Evolutionary conservation across 2,329 filamentous ascomycete species (phyloP).

Genomic region (Ophidiomyces ophidiicola): DNA sequence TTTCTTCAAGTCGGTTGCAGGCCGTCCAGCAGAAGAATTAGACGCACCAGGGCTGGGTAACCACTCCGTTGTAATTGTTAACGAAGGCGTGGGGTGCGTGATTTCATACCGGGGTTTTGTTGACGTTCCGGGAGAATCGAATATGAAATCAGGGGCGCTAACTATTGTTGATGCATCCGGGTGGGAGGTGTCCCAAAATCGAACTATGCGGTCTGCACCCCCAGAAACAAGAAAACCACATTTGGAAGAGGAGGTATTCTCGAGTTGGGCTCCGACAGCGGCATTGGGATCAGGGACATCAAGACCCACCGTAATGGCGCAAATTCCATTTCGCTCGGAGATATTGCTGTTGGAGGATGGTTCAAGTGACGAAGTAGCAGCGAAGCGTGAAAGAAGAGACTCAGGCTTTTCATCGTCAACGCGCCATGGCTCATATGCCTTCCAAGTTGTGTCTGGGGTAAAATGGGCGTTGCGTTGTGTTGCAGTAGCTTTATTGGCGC

Average conservation of each 20-base stretch:
- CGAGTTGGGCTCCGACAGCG: conserved; percentile 30
- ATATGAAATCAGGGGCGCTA: conserved; percentile 61
- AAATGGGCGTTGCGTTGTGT: conserved; percentile 15
- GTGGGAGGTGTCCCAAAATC: conserved; percentile 81
- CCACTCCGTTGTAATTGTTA: conserved; percentile 56
- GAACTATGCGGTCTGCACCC: conserved; percentile 77
- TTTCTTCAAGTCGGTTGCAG: conserved; percentile 21
- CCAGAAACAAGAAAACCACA: conserved; percentile 78
- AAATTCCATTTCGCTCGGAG: conserved; percentile 44
- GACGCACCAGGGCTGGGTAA: conserved; percentile 33
- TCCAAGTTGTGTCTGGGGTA: conserved; percentile 25
- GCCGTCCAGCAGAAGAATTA: conserved; percentile 20
- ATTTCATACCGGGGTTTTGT: conserved; percentile 59
- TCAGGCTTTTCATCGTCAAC: conserved; percentile 83
- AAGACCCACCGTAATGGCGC: conserved; percentile 60
- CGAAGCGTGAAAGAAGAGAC: conserved; percentile 75
- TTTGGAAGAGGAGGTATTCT: conserved; percentile 37
- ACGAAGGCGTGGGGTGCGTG: conserved; percentile 48
- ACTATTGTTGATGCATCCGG: conserved; percentile 68
- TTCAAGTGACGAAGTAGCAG: conserved; percentile 47
- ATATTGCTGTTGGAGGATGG: conserved; percentile 21
- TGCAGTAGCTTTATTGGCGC: conserved; percentile 24
- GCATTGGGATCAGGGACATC: conserved; percentile 59
- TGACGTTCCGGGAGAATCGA: conserved; percentile 33
- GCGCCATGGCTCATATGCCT: conserved; percentile 69